phyloP scores from a whole-genome alignment of 805 yeast species.

The Suhomyces prunicola region DNA sequence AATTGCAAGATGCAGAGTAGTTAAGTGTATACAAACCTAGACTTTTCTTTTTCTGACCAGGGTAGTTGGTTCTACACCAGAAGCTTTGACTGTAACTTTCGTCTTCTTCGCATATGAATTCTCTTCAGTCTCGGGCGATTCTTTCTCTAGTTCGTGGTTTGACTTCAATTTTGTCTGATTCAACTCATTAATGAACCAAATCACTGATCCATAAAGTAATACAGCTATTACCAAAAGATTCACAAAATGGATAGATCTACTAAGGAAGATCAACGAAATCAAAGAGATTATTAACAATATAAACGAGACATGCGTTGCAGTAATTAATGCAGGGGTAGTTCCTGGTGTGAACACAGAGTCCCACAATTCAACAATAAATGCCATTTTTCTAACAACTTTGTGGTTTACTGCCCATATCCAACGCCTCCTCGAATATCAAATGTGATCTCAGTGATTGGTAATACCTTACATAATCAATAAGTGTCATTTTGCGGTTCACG shows the following conservation, averaged over 20 bases:
- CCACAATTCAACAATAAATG: constrained; percentile 72
- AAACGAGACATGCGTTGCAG: constrained; percentile 86
- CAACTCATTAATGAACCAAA: constrained; percentile 85
- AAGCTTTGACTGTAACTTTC: not conserved
- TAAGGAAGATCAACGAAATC: constrained; percentile 53
- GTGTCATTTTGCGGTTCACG: not conserved
- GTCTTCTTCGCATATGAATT: not conserved
- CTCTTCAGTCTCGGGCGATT: constrained; percentile 8
- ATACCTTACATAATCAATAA: not conserved
- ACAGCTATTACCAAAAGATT: constrained; percentile 55
- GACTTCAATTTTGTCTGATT: constrained; percentile 45
- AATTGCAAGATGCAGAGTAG: not conserved
- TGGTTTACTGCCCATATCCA: not conserved
- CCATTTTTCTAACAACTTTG: constrained; percentile 16
- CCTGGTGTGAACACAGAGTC: constrained; percentile 91
- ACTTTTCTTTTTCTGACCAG: constrained; percentile 11
- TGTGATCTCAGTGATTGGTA: not conserved
- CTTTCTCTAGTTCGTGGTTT: constrained; percentile 37
- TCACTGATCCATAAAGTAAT: constrained; percentile 71
- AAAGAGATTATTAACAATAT: constrained; percentile 58
- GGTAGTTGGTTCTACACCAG: constrained; percentile 4
- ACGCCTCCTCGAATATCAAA: not conserved
- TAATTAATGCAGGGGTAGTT: constrained; percentile 80
- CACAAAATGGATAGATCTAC: constrained; percentile 64
- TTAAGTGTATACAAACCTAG: not conserved